A percentile compares a stretch with the other conserved stretches of the same genome.
Evolutionary conservation across 352 stramenopile species (phyloP).

Genomic region (Phytophthora agathidicida): DNA sequence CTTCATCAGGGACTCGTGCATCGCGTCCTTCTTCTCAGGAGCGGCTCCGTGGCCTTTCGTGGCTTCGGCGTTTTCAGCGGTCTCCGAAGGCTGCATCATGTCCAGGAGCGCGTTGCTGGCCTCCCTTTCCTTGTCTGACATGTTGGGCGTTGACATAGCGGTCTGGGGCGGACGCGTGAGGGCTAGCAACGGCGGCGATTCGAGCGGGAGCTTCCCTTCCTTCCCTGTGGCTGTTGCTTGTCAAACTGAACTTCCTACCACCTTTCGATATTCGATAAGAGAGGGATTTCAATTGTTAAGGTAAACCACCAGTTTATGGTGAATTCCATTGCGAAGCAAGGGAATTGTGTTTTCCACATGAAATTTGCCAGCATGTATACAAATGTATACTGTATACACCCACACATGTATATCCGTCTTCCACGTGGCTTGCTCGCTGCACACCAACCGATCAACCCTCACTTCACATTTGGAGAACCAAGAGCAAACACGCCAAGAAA

Average conservation of each 20-base stretch:
- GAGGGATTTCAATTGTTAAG: slow-evolving; percentile 21
- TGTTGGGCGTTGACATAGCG: slow-evolving; percentile 18
- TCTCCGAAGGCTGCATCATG: slow-evolving; percentile 54
- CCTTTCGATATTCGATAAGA: slow-evolving; percentile 40
- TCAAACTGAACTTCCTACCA: slow-evolving; percentile 39
- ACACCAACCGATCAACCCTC: neutral
- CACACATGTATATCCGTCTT: too few relatives aligned
- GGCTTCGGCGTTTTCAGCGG: neutral
- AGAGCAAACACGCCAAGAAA: slow-evolving; percentile 3
- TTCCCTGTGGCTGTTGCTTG: slow-evolving; percentile 1
- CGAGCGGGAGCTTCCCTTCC: neutral
- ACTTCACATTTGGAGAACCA: slow-evolving; percentile 7
- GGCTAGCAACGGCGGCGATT: too few relatives aligned
- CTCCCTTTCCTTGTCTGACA: slow-evolving; percentile 65
- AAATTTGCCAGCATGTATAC: too few relatives aligned
- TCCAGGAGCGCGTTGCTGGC: slow-evolving; percentile 65
- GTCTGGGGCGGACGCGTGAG: neutral
- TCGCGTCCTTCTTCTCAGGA: slow-evolving; percentile 16
- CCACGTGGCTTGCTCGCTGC: neutral
- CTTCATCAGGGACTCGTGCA: slow-evolving; percentile 46
- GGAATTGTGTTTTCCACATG: too few relatives aligned
- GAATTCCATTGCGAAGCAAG: too few relatives aligned
- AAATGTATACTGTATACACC: too few relatives aligned
- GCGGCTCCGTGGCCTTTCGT: neutral
- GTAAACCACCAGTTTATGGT: too few relatives aligned